These are phyloP conservation scores for Cercospora citrullina DNA, from an alignment of 2,329 filamentous ascomycete genomes.

Conservation along the genomic window DNA sequence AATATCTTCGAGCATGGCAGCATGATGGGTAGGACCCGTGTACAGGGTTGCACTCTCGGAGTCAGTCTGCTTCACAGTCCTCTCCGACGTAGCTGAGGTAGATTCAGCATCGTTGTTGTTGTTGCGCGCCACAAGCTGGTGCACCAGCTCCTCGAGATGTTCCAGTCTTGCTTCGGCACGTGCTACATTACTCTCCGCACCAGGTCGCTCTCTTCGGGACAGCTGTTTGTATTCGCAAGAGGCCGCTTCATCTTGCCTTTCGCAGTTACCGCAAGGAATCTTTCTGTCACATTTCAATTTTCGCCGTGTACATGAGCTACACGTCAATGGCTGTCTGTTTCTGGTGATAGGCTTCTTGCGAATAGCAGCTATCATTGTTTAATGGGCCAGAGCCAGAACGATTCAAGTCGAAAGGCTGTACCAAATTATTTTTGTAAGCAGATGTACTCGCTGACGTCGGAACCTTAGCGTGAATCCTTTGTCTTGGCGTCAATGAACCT, in stretches of 20 bases:
- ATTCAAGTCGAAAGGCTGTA: not conserved
- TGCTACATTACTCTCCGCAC: not conserved
- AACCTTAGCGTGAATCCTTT: not conserved
- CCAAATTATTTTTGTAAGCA: not conserved
- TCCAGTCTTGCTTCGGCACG: slow-evolving; percentile 18
- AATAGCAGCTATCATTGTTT: not conserved
- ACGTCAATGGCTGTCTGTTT: slow-evolving; percentile 18
- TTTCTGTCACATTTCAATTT: slow-evolving; percentile 21
- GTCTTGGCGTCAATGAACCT: not conserved
- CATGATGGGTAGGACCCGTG: slow-evolving; percentile 21
- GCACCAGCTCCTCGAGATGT: slow-evolving; percentile 17
- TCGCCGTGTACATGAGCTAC: slow-evolving; percentile 7
- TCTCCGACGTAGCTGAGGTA: not conserved
- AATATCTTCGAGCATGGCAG: slow-evolving; percentile 25
- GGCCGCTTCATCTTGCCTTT: slow-evolving; percentile 7
- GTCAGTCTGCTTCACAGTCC: not conserved
- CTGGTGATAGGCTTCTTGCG: slow-evolving; percentile 21
- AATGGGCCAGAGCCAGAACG: not conserved
- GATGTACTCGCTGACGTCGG: not conserved
- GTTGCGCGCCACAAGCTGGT: slow-evolving; percentile 10
- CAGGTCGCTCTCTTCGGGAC: slow-evolving; percentile 4
- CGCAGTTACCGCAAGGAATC: slow-evolving; percentile 15
- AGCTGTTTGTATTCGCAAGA: slow-evolving; percentile 13
- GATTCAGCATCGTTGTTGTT: not conserved
- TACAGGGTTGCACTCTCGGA: slow-evolving; percentile 4